These are phyloP conservation scores for Pogostemon cablin DNA, from an alignment of 257 asterid genomes.

Conservation along the genomic window DNA sequence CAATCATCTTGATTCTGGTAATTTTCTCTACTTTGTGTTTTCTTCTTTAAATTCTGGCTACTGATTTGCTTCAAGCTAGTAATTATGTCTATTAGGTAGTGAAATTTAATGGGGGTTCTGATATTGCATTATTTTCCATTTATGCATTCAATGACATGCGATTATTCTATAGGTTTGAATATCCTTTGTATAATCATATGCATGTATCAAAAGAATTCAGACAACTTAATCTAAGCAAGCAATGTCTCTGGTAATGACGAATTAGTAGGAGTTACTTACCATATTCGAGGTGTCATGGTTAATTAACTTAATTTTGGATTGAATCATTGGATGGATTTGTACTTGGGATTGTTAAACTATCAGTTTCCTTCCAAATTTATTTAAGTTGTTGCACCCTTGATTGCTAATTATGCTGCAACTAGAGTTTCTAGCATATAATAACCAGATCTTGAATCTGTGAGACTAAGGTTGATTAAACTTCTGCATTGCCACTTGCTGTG, in stretches of 20 bases:
- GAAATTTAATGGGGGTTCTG: background rate
- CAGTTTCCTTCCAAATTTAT: background rate
- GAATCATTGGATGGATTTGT: slow-evolving; percentile 11
- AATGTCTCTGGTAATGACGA: background rate
- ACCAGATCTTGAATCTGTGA: background rate
- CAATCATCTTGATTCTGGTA: slow-evolving; percentile 85
- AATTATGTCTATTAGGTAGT: slow-evolving; percentile 12
- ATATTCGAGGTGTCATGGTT: background rate
- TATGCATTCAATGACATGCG: background rate
- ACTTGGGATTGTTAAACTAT: slow-evolving; percentile 1
- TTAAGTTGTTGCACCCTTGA: background rate
- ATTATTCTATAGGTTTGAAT: slow-evolving; percentile 7
- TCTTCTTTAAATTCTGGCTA: background rate
- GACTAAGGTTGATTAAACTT: slow-evolving; percentile 6
- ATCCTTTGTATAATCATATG: background rate
- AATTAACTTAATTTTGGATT: background rate
- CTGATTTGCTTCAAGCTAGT: background rate
- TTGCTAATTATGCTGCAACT: background rate
- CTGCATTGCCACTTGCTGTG: background rate
- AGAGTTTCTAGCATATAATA: background rate
- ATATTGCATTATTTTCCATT: background rate
- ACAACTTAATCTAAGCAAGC: background rate
- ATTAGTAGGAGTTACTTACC: background rate
- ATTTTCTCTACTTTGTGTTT: background rate
- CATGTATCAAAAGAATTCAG: background rate